phyloP scores from a whole-genome alignment of 768 basidiomycete species.

The Mycena filopes region DNA sequence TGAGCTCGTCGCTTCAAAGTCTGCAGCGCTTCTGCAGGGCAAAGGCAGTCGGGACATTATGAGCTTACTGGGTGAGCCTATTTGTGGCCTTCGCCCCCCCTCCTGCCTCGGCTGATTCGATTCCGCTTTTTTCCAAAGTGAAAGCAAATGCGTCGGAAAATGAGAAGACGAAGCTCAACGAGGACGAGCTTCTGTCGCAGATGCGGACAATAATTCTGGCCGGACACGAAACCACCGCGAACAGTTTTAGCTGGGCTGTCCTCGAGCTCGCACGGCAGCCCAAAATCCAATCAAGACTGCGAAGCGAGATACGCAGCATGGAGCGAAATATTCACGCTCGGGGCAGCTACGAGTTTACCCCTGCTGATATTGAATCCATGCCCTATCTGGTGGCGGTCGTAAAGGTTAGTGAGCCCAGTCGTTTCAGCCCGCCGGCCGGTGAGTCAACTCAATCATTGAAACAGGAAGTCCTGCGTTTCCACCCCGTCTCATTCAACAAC shows the following conservation, averaged over 20 bases:
- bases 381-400: constrained; percentile 57
- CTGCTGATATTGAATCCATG: constrained; percentile 61
- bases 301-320: constrained; percentile 62
- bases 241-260: constrained; percentile 67
- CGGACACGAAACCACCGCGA: constrained; percentile 72
- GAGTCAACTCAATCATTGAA: background rate
- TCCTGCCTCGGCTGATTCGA: background rate
- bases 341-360: constrained; percentile 50
- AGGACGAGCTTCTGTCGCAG: constrained; percentile 61
- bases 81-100: background rate
- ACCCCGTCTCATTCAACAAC: constrained; percentile 37
- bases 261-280: constrained; percentile 70
- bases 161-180: constrained; percentile 52
- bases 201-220: constrained; percentile 61
- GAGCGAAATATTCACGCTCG: constrained; percentile 47
- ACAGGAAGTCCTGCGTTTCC: constrained; percentile 47
- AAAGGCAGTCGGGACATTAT: constrained; percentile 52
- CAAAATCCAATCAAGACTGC: constrained; percentile 67
- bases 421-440: background rate
- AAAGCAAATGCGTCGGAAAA: constrained; percentile 65
- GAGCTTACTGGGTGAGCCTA: constrained; percentile 53
- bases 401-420: constrained; percentile 52
- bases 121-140: constrained; percentile 45
- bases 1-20: constrained; percentile 49
- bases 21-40: constrained; percentile 44